phyloP scores from a whole-genome alignment of 2,329 filamentous ascomycete genomes.

The Sporothrix humicola region DNA sequence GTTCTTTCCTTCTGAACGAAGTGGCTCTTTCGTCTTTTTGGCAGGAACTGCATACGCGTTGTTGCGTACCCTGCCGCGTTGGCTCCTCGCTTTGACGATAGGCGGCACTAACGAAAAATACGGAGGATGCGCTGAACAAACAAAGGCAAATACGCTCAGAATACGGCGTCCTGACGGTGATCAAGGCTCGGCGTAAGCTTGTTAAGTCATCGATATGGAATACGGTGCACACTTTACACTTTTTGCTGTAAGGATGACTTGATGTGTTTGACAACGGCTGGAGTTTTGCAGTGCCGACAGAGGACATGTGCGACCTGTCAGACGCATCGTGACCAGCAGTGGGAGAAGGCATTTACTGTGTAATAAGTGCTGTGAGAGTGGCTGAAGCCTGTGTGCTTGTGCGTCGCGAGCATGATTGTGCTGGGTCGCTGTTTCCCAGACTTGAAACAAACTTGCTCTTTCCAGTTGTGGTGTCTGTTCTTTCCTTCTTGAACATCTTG shows the following conservation, averaged over 20 bases:
- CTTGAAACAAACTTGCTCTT: background rate
- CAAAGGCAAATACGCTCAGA: background rate
- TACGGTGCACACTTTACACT: background rate
- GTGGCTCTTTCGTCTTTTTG: background rate
- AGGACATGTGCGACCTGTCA: slow-evolving; percentile 20
- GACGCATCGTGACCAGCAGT: background rate
- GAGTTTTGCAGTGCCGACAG: slow-evolving; percentile 17
- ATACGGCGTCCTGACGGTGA: background rate
- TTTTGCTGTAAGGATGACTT: too few species aligned
- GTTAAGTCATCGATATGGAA: background rate
- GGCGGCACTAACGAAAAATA: background rate
- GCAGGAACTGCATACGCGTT: slow-evolving; percentile 19
- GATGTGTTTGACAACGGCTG: background rate
- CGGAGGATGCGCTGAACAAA: background rate
- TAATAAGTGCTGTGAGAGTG: background rate
- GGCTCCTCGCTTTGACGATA: background rate
- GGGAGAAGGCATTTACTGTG: background rate
- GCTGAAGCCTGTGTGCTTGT: background rate
- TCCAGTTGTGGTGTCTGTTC: background rate
- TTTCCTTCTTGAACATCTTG: background rate
- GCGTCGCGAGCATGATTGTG: slow-evolving; percentile 1
- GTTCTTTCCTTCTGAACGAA: background rate
- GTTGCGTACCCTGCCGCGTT: slow-evolving; percentile 17
- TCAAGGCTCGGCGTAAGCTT: background rate
- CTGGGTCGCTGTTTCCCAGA: background rate